Percentiles rank a stretch among this genome's conserved stretches.
These are phyloP conservation scores for Karstenula rhodostoma DNA, from an alignment of 2,329 filamentous ascomycete species.

Conservation along the genomic window DNA sequence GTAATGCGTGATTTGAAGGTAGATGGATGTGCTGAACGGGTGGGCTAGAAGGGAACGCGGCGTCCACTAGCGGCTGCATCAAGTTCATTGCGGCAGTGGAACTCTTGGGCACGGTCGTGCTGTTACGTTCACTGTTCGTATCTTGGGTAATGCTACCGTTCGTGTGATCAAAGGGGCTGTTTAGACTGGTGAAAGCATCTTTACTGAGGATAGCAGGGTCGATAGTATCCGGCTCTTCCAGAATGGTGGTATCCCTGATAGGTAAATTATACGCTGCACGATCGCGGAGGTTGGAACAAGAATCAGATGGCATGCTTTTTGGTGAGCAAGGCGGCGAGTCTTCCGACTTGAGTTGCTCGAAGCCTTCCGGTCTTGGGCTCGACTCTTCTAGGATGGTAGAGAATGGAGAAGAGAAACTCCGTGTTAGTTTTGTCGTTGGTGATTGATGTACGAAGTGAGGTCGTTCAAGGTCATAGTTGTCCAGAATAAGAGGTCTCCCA, in stretches of 20 bases:
- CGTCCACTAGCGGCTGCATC: slow-evolving; percentile 34
- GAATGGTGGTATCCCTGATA: slow-evolving; percentile 43
- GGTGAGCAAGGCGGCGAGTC: slow-evolving; percentile 51
- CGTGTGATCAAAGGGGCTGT: slow-evolving; percentile 23
- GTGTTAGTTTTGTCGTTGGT: slow-evolving; percentile 21
- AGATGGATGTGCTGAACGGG: slow-evolving; percentile 3
- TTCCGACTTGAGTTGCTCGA: slow-evolving; percentile 19
- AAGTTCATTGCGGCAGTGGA: slow-evolving; percentile 19
- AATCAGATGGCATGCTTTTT: slow-evolving; percentile 40
- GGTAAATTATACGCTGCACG: slow-evolving; percentile 29
- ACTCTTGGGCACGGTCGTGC: slow-evolving; percentile 24
- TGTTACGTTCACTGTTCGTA: slow-evolving; percentile 21
- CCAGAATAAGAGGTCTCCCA: slow-evolving; percentile 8
- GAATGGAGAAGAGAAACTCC: slow-evolving; percentile 34
- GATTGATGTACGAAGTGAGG: slow-evolving; percentile 31
- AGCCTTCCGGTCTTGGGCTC: slow-evolving; percentile 25
- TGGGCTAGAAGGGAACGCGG: slow-evolving; percentile 29
- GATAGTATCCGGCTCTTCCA: slow-evolving; percentile 36
- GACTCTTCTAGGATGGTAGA: slow-evolving; percentile 37
- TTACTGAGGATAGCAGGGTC: slow-evolving; percentile 37
- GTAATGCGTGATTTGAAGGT: slow-evolving; percentile 17
- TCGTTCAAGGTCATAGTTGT: slow-evolving; percentile 31
- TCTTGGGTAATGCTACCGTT: slow-evolving; percentile 19
- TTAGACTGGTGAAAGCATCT: slow-evolving; percentile 31
- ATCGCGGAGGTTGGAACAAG: slow-evolving; percentile 19